These are phyloP conservation scores for Xylaria longipes DNA, from an alignment of 495 filamentous ascomycete species.

Conservation along the genomic window DNA sequence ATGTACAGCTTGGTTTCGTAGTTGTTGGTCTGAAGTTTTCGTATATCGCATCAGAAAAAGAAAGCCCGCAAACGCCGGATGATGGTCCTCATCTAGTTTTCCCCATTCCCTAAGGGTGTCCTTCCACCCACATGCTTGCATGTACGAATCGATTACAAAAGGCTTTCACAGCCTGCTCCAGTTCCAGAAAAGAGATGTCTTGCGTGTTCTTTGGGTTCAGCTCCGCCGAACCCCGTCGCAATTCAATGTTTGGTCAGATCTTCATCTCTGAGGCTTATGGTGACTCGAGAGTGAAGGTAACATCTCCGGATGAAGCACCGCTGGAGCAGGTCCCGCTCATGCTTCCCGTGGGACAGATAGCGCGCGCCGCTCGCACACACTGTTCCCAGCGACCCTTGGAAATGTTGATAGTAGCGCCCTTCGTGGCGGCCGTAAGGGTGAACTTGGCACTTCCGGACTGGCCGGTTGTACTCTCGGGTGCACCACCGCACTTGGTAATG, in stretches of 20 bases:
- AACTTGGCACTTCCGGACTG: constrained; percentile 56
- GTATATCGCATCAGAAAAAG: constrained; percentile 16
- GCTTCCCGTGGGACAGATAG: constrained; percentile 55
- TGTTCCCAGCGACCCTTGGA: constrained; percentile 58
- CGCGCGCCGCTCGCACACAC: constrained; percentile 56
- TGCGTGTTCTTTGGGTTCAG: neutral
- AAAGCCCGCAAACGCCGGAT: constrained; percentile 15
- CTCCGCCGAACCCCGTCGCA: neutral
- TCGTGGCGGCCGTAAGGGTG: constrained; percentile 42
- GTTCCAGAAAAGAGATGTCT: constrained; percentile 21
- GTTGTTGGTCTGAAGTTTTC: neutral
- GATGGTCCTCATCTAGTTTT: constrained; percentile 16
- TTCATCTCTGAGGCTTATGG: constrained; percentile 25
- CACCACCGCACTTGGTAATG: constrained; percentile 51
- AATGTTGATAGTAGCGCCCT: constrained; percentile 55
- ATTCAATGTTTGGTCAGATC: neutral
- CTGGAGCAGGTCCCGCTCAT: constrained; percentile 55
- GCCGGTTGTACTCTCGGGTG: constrained; percentile 47
- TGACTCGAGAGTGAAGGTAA: constrained; percentile 51
- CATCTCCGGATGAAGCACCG: constrained; percentile 55
- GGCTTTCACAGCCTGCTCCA: constrained; percentile 12
- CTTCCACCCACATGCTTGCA: constrained; percentile 19
- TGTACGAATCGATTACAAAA: constrained; percentile 24
- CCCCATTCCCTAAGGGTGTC: constrained; percentile 12
- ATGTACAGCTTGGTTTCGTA: constrained; percentile 3